Conservation (phyloP, 371 early-diverging fungal genomes). For the Vairimorpha apis region DNA sequence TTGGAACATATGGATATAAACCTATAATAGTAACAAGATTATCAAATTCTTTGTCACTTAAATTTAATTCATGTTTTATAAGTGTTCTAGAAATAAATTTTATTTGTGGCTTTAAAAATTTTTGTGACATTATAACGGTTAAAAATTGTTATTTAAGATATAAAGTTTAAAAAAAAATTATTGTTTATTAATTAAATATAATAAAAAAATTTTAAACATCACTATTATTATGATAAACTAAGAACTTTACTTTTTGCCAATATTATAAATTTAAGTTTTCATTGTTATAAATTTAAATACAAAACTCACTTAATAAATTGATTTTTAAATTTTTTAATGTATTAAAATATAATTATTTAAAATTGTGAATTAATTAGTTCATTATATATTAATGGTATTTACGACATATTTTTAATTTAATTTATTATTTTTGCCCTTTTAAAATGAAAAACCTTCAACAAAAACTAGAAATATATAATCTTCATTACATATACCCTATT, state of each 20-base stretch:
- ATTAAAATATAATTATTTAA: background rate
- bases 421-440: background rate
- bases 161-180: background rate
- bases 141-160: background rate
- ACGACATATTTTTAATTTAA: background rate
- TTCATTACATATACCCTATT: background rate
- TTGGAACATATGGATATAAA: slow-evolving; percentile 41
- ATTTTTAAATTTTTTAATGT: background rate
- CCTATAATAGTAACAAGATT: slow-evolving; percentile 26
- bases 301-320: background rate
- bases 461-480: background rate
- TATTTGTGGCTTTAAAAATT: slow-evolving; percentile 39
- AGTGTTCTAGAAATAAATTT: slow-evolving; percentile 43
- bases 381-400: no score
- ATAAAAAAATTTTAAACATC: no score
- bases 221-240: no score
- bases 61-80: slow-evolving; percentile 33
- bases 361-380: no score
- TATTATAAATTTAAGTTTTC: no score
- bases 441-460: background rate
- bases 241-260: no score
- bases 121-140: slow-evolving; percentile 20
- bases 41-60: slow-evolving; percentile 44
- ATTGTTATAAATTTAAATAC: no score
- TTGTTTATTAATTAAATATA: no score